Percentiles rank a stretch among this genome's conserved stretches.
These are phyloP conservation scores for Mucor saturninus DNA, from an alignment of 371 early-diverging fungal genomes.

Conservation along the genomic window DNA sequence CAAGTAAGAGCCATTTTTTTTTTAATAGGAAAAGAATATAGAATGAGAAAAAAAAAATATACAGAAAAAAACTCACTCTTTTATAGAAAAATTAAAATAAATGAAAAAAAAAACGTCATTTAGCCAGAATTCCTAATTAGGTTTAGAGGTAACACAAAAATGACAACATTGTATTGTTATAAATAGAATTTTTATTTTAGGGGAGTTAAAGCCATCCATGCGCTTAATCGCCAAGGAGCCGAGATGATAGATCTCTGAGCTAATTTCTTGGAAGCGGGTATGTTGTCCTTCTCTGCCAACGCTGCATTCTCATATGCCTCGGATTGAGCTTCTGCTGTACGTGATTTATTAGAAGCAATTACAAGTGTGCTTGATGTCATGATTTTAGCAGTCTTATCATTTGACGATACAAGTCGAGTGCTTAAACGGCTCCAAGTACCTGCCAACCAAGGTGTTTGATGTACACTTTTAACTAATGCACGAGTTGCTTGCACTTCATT, in stretches of 20 bases:
- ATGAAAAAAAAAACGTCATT: slow-evolving; percentile 12
- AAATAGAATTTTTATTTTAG: background rate
- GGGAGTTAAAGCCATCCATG: slow-evolving; percentile 42
- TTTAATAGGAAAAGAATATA: background rate
- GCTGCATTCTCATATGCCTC: slow-evolving; percentile 48
- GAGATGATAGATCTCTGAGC: slow-evolving; percentile 59
- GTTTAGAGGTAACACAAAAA: background rate
- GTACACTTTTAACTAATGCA: slow-evolving; percentile 40
- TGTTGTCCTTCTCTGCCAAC: slow-evolving; percentile 16
- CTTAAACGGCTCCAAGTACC: slow-evolving; percentile 43
- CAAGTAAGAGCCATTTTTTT: slow-evolving; percentile 47
- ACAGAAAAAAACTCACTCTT: background rate
- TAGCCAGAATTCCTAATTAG: background rate
- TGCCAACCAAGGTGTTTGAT: slow-evolving; percentile 47
- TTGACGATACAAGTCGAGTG: slow-evolving; percentile 24
- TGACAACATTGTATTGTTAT: slow-evolving; percentile 4
- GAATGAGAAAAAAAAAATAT: slow-evolving; percentile 5
- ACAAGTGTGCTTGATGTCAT: slow-evolving; percentile 39
- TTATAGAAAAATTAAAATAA: slow-evolving; percentile 1
- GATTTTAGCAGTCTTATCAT: slow-evolving; percentile 13
- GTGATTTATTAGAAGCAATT: slow-evolving; percentile 20
- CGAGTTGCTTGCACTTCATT: slow-evolving; percentile 30
- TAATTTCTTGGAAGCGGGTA: slow-evolving; percentile 23
- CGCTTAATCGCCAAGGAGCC: slow-evolving; percentile 58
- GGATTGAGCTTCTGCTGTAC: slow-evolving; percentile 41